Evolutionary conservation across 108 stramenopile genomes (phyloP).

Genomic region (Stephanodiscus minutulus): DNA sequence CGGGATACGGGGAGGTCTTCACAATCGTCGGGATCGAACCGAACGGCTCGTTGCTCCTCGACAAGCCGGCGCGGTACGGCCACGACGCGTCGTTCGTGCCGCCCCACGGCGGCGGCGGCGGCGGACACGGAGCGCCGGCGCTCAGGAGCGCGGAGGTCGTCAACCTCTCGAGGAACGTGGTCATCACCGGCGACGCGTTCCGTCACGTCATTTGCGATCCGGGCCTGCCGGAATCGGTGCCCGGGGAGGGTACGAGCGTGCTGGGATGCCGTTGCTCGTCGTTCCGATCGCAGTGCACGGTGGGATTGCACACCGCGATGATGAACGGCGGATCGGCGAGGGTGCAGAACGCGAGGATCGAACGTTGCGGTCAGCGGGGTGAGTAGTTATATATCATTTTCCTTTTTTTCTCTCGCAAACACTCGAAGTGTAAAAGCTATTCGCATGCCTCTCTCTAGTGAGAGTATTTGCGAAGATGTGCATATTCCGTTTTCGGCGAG

Average conservation of each 20-base stretch:
- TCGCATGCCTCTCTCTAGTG: too few relatives aligned
- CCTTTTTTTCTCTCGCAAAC: too few relatives aligned
- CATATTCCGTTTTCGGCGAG: too few relatives aligned
- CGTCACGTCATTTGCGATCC: slow-evolving; percentile 53
- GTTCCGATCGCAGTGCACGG: slow-evolving; percentile 54
- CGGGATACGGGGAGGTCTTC: slow-evolving; percentile 53
- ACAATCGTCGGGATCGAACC: slow-evolving; percentile 37
- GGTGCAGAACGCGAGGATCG: slow-evolving; percentile 52
- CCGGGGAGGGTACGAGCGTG: slow-evolving; percentile 41
- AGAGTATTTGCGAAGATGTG: too few relatives aligned
- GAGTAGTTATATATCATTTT: too few relatives aligned
- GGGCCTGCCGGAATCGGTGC: slow-evolving; percentile 39
- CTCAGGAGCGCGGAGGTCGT: slow-evolving; percentile 61
- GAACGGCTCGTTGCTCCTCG: slow-evolving; percentile 45
- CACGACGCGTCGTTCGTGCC: slow-evolving; percentile 47
- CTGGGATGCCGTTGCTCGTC: slow-evolving; percentile 47
- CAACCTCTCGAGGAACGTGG: slow-evolving; percentile 56
- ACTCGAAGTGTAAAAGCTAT: too few relatives aligned
- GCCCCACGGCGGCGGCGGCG: background rate
- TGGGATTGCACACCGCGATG: slow-evolving; percentile 55
- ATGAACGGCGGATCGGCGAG: slow-evolving; percentile 37
- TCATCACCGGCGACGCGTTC: slow-evolving; percentile 69
- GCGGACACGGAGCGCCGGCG: background rate
- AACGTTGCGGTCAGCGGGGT: slow-evolving; percentile 66
- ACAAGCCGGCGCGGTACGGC: slow-evolving; percentile 27